These are phyloP conservation scores for Oemleria cerasiformis DNA, from an alignment of 306 rosid species.

Conservation along the genomic window DNA sequence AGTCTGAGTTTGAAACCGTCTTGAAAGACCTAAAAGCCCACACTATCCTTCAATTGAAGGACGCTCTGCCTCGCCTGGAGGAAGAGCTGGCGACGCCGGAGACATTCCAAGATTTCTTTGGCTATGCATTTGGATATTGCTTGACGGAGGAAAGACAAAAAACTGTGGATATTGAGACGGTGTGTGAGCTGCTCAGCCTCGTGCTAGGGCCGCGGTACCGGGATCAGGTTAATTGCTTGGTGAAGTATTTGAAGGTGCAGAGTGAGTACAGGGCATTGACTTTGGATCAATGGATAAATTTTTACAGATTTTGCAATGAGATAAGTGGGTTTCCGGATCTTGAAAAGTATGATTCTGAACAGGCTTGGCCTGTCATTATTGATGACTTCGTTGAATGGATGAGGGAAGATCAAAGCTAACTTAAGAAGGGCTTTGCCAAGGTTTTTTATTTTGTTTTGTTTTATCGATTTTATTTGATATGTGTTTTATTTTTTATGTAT, in stretches of 20 bases:
- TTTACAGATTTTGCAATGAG: conserved; percentile 57
- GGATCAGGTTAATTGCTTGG: conserved; percentile 43
- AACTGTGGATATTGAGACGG: conserved; percentile 58
- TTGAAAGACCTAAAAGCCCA: conserved; percentile 46
- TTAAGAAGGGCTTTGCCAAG: no score
- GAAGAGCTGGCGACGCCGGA: conserved; percentile 45
- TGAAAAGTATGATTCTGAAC: conserved; percentile 44
- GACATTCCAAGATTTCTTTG: conserved; percentile 55
- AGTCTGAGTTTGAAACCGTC: conserved; percentile 76
- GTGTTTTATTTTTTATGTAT: no score
- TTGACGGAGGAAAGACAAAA: conserved; percentile 64
- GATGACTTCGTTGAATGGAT: conserved; percentile 75
- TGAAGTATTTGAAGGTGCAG: conserved; percentile 61
- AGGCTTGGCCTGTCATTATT: conserved; percentile 69
- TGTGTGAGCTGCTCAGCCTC: conserved; percentile 48
- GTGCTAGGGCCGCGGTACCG: conserved; percentile 49
- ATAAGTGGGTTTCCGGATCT: conserved; percentile 48
- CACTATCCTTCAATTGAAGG: conserved; percentile 41
- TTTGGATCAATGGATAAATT: conserved; percentile 61
- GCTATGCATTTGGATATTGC: conserved; percentile 52
- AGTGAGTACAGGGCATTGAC: conserved; percentile 51
- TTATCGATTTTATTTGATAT: no score
- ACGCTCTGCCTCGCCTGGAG: conserved; percentile 45
- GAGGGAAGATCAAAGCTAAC: conserved; percentile 28
- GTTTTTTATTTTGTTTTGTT: no score